phyloP scores from a whole-genome alignment of 2,329 filamentous ascomycete species.

The Aspergillus udagawae region DNA sequence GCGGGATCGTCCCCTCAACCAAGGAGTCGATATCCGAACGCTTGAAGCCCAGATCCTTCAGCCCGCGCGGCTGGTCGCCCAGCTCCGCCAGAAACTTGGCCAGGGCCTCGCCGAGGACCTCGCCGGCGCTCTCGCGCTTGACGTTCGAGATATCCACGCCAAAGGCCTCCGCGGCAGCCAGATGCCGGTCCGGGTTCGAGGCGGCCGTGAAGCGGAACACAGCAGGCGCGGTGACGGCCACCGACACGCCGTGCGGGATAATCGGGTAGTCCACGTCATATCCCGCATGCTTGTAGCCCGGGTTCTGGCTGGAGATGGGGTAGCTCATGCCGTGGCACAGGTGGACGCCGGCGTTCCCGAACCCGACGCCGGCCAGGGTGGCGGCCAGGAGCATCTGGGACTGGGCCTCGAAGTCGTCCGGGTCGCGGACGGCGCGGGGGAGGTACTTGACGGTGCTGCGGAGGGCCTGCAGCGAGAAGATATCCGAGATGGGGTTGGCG shows the following conservation, averaged over 20 bases:
- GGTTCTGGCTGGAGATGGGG: conserved; percentile 93
- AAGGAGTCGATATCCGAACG: conserved; percentile 71
- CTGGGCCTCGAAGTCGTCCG: conserved; percentile 89
- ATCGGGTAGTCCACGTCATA: conserved; percentile 73
- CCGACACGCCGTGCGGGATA: conserved; percentile 93
- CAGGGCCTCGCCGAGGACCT: conserved; percentile 79
- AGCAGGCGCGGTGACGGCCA: conserved; percentile 87
- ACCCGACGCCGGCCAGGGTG: conserved; percentile 90
- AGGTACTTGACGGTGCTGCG: conserved; percentile 85
- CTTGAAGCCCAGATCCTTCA: conserved; percentile 79
- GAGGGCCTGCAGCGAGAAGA: conserved; percentile 87
- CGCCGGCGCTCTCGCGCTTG: conserved; percentile 83
- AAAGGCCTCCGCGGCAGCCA: conserved; percentile 84
- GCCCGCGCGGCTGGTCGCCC: conserved; percentile 83
- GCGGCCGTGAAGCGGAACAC: conserved; percentile 91
- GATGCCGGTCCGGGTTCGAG: conserved; percentile 87
- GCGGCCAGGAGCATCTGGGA: conserved; percentile 92
- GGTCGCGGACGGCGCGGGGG: conserved; percentile 78
- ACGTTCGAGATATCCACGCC: conserved; percentile 85
- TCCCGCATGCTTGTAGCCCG: conserved; percentile 81
- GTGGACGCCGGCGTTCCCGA: conserved; percentile 96
- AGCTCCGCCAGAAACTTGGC: conserved; percentile 74
- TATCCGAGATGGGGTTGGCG: conserved; percentile 94
- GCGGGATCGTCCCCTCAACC: conserved; percentile 92
- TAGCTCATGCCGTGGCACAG: conserved; percentile 92